phyloP scores from a whole-genome alignment of 176 grass and related monocot species.

The Echinochloa phyllopogon region DNA sequence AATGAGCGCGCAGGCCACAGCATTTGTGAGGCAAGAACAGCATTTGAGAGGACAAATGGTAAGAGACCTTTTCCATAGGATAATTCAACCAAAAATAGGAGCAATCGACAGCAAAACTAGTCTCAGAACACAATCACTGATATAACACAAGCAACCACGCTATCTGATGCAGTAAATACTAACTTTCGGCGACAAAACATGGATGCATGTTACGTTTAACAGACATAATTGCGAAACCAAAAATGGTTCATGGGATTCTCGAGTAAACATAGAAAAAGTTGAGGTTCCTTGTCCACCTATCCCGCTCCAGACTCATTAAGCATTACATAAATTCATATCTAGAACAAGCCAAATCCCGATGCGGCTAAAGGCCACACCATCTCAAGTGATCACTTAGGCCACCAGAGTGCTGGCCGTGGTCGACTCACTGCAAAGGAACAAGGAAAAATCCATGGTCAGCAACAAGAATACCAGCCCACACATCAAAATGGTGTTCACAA shows the following conservation, averaged over 20 bases:
- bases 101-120: not conserved
- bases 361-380: constrained; percentile 11
- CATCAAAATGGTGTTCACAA: not conserved
- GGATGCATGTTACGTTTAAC: constrained; percentile 29
- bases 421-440: constrained; percentile 59
- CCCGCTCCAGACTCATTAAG: constrained; percentile 38
- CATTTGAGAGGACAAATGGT: too few relatives aligned
- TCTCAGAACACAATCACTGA: not conserved
- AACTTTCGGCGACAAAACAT: constrained; percentile 11
- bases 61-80: too few relatives aligned
- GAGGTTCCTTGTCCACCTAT: constrained; percentile 52
- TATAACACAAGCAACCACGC: not conserved
- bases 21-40: too few relatives aligned
- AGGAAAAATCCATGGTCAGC: not conserved
- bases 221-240: constrained; percentile 51
- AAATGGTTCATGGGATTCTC: constrained; percentile 50
- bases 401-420: constrained; percentile 86
- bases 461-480: not conserved
- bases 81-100: too few relatives aligned
- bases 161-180: not conserved
- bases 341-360: constrained; percentile 34
- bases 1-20: too few relatives aligned
- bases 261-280: constrained; percentile 53
- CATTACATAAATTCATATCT: constrained; percentile 53
- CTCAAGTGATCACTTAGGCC: constrained; percentile 54